Evolutionary conservation across 306 rosid species (phyloP), one percentile per base, ranked within the genome.

Genomic region (Dalbergia cochinchinensis): DNA sequence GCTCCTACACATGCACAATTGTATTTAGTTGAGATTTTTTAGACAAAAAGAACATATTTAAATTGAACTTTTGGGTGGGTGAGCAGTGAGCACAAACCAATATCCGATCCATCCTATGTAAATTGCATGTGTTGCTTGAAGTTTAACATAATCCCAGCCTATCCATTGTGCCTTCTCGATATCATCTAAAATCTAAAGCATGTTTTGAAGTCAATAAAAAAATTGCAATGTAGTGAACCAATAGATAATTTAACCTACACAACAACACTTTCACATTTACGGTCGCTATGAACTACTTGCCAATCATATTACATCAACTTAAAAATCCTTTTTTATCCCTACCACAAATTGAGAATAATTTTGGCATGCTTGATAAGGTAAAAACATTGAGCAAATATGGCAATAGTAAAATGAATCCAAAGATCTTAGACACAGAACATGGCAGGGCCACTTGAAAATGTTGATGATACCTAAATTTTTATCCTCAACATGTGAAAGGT

Each of bases 371-470:
- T 12, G 44, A 55, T 51, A 59, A 1, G 31, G 3, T 26, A 82
- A 11, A 12, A 42, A 8, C 31, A 53, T 10, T 0, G 33, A 42
- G 10, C 50, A 66, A 74, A 64, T 13, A 15, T 14, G 50, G 8
- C 1, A 31, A 11, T 48, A 0, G 11, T 5, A 8, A 54, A 54
- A 15, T 8, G 26, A 75, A 69, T 51, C 5, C 12, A 69, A 57
- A n/a, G 74, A 75, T 79, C 73, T 19, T 71, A 74, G 55, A 34
- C 3, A 22, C 15, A 58, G 47, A 71, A 64, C 68, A 71, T 11
- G 26, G 11, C 31, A 74, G n/a, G n/a, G n/a, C n/a, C n/a, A n/a
- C n/a, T n/a, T n/a, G n/a, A n/a, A n/a, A n/a, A n/a, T n/a, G n/a
- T n/a, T n/a, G n/a, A n/a, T n/a, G n/a, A n/a, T n/a, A n/a, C n/a